Conservation (phyloP, 176 grass and related monocot species). For the Aegilops umbellulata region DNA sequence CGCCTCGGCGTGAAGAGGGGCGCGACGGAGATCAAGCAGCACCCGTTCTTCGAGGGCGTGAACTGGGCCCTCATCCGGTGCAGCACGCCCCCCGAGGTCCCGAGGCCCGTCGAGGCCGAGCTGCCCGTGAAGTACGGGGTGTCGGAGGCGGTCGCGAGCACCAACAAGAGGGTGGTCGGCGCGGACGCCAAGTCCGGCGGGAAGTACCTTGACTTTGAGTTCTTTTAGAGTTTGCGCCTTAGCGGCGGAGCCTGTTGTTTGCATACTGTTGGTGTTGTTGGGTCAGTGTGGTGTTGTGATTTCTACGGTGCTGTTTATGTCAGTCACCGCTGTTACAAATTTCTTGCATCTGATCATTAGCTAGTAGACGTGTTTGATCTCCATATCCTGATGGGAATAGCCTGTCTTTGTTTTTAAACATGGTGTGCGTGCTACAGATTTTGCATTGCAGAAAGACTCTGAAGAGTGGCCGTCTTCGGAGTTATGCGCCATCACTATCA, state of each 20-base stretch:
- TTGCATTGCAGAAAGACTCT: neutral
- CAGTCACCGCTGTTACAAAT: neutral
- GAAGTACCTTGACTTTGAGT: slow-evolving; percentile 96
- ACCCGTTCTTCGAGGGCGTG: slow-evolving; percentile 85
- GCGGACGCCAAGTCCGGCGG: slow-evolving; percentile 56
- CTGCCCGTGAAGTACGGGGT: slow-evolving; percentile 56
- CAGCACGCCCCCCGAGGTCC: slow-evolving; percentile 84
- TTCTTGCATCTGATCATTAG: neutral
- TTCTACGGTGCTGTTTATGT: slow-evolving; percentile 26
- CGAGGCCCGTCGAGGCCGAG: slow-evolving; percentile 63
- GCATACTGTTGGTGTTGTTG: slow-evolving; percentile 17
- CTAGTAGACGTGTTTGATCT: neutral
- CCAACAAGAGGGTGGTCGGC: slow-evolving; percentile 60
- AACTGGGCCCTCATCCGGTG: slow-evolving; percentile 98
- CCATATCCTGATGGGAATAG: neutral
- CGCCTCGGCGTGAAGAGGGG: slow-evolving; percentile 85
- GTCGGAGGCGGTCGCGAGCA: slow-evolving; percentile 45
- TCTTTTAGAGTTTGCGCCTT: slow-evolving; percentile 63
- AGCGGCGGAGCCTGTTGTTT: slow-evolving; percentile 14
- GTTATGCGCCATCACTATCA: neutral
- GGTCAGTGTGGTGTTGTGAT: slow-evolving; percentile 40
- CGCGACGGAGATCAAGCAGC: slow-evolving; percentile 94
- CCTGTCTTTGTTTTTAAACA: neutral
- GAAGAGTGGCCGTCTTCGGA: neutral
- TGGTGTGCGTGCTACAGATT: neutral